Evolutionary conservation across 1,284 basidiomycete genomes (phyloP).

Genomic region (Ustilago esculenta): DNA sequence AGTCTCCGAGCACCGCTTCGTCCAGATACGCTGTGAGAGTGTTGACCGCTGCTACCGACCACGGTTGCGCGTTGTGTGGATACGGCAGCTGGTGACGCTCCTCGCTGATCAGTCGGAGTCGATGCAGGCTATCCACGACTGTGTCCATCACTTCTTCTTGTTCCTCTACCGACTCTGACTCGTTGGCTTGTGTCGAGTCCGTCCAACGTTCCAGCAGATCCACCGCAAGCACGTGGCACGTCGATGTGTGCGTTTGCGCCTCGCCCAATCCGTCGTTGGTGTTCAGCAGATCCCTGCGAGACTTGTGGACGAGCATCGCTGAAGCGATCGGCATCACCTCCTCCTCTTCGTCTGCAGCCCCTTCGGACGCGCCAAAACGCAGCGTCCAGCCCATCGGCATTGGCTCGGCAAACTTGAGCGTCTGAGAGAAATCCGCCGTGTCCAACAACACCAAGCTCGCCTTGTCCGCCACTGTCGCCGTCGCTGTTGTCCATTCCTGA

Average conservation of each 20-base stretch:
- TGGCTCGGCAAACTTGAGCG: constrained; percentile 8
- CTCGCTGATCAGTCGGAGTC: constrained; percentile 29
- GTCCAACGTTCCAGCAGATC: constrained; percentile 16
- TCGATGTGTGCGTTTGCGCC: background rate
- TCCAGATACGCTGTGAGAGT: constrained; percentile 14
- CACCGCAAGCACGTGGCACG: constrained; percentile 10
- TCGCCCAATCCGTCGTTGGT: background rate
- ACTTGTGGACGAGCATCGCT: constrained; percentile 7
- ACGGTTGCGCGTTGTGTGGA: constrained; percentile 17
- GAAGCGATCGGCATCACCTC: constrained; percentile 2
- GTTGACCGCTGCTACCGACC: constrained; percentile 24
- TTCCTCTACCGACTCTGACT: background rate
- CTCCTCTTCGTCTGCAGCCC: background rate
- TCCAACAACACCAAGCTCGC: constrained; percentile 21
- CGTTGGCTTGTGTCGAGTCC: background rate
- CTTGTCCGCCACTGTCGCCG: constrained; percentile 9
- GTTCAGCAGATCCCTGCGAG: constrained; percentile 1
- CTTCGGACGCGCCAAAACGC: background rate
- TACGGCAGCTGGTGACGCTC: constrained; percentile 22
- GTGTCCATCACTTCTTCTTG: constrained; percentile 6
- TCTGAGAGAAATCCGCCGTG: constrained; percentile 25
- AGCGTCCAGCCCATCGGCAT: constrained; percentile 38
- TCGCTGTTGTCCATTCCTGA: constrained; percentile 4
- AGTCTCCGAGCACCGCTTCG: constrained; percentile 4
- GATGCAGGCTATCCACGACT: constrained; percentile 18